Conservation (phyloP, 495 filamentous ascomycete species). For the Venustampulla echinocandica region DNA sequence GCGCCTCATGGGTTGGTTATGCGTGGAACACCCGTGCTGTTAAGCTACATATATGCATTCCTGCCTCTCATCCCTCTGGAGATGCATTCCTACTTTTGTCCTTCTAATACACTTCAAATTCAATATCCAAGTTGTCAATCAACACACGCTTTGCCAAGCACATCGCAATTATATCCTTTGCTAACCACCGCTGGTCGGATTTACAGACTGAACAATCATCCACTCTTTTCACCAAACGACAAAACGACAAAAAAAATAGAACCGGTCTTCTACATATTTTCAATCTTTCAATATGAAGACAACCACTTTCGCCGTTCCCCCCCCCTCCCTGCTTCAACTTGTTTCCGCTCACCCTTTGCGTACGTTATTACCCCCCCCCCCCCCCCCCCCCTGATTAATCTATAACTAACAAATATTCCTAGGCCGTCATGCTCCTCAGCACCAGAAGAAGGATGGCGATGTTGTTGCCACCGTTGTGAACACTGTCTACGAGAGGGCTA, state of each 20-base stretch:
- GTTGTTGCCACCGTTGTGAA: slow-evolving; percentile 25
- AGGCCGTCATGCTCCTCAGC: slow-evolving; percentile 20
- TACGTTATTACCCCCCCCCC: background rate
- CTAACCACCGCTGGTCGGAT: background rate
- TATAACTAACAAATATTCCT: slow-evolving; percentile 8
- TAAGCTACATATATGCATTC: too few relatives aligned
- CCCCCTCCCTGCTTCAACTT: slow-evolving; percentile 26
- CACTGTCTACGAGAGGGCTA: slow-evolving; percentile 29
- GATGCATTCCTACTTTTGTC: too few relatives aligned
- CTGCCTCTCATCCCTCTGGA: too few relatives aligned
- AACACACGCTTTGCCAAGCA: too few relatives aligned
- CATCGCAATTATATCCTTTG: too few relatives aligned
- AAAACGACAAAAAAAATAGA: background rate
- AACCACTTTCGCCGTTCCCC: slow-evolving; percentile 20
- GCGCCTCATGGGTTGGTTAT: too few relatives aligned
- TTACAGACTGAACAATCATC: background rate
- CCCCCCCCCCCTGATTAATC: slow-evolving; percentile 1
- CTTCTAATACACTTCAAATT: too few relatives aligned
- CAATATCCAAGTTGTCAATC: too few relatives aligned
- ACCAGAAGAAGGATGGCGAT: slow-evolving; percentile 23
- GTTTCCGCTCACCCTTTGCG: slow-evolving; percentile 35
- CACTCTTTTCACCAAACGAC: too few relatives aligned
- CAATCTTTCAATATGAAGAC: slow-evolving; percentile 32
- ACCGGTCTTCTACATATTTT: too few relatives aligned
- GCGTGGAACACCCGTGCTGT: too few relatives aligned